These are phyloP conservation scores for Rhynchospora pubera DNA, from an alignment of 176 grass and related monocot genomes.

Conservation along the genomic window DNA sequence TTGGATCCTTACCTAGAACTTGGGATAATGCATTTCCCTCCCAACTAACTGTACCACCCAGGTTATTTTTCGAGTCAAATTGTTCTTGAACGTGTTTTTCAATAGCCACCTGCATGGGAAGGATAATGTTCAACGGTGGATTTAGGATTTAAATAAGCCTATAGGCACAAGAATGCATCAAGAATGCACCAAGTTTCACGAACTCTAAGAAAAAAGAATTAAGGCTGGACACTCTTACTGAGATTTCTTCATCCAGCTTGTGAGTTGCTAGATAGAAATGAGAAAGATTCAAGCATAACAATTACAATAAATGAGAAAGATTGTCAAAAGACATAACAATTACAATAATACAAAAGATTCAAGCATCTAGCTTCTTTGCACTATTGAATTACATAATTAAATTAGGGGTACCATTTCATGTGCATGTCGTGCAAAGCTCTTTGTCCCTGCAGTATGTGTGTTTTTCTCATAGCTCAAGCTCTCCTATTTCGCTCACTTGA, in stretches of 20 bases:
- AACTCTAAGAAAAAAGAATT: no score
- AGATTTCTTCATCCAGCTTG: neutral
- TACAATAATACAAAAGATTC: neutral
- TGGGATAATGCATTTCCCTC: constrained; percentile 23
- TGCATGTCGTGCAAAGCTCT: constrained; percentile 19
- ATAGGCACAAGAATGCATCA: no score
- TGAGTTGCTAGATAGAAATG: constrained; percentile 27
- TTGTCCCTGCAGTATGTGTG: constrained; percentile 21
- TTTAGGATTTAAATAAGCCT: no score
- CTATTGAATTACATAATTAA: neutral
- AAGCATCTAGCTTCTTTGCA: neutral
- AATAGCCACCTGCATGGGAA: neutral
- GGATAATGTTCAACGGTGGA: no score
- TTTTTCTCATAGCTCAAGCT: neutral
- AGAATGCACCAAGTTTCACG: no score
- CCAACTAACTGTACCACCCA: constrained; percentile 12
- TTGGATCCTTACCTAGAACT: constrained; percentile 18
- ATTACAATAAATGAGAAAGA: neutral
- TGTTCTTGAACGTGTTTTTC: neutral
- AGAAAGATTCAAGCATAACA: no score
- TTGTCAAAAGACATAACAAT: neutral
- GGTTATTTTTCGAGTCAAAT: neutral
- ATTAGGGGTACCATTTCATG: constrained; percentile 10
- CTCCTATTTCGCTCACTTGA: constrained; percentile 10
- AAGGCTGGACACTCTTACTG: neutral